phyloP scores from a whole-genome alignment of 257 asterid species.

The Lycium barbarum region DNA sequence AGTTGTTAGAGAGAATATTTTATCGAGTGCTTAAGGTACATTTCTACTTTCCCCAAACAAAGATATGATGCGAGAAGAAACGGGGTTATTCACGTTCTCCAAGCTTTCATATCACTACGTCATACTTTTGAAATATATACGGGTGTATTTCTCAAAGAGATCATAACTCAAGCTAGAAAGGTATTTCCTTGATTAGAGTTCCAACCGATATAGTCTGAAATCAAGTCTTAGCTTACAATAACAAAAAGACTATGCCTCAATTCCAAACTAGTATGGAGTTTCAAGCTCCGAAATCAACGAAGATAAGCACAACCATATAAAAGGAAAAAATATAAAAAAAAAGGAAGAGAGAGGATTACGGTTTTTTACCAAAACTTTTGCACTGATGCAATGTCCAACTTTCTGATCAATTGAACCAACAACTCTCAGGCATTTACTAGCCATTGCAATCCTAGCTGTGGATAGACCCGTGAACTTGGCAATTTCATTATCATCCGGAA shows the following conservation, averaged over 20 bases:
- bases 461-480: constrained; percentile 79
- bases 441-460: constrained; percentile 60
- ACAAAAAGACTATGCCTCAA: neutral
- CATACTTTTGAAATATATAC: neutral
- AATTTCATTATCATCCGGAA: constrained; percentile 64
- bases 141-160: no score
- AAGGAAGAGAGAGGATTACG: neutral
- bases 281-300: neutral
- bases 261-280: neutral
- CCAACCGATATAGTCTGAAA: neutral
- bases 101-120: neutral
- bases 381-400: constrained; percentile 53
- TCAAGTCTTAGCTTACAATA: neutral
- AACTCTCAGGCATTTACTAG: constrained; percentile 72
- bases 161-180: no score
- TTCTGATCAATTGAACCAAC: constrained; percentile 87
- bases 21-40: constrained; percentile 15
- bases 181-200: no score
- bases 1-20: neutral
- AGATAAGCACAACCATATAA: neutral
- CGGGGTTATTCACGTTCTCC: neutral
- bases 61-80: constrained; percentile 8
- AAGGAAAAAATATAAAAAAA: neutral
- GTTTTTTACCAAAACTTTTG: constrained; percentile 58
- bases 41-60: neutral